Evolutionary conservation across 805 yeast genomes (phyloP), one percentile per base, ranked within the genome.

Genomic region (Pichia sporocuriosa): DNA sequence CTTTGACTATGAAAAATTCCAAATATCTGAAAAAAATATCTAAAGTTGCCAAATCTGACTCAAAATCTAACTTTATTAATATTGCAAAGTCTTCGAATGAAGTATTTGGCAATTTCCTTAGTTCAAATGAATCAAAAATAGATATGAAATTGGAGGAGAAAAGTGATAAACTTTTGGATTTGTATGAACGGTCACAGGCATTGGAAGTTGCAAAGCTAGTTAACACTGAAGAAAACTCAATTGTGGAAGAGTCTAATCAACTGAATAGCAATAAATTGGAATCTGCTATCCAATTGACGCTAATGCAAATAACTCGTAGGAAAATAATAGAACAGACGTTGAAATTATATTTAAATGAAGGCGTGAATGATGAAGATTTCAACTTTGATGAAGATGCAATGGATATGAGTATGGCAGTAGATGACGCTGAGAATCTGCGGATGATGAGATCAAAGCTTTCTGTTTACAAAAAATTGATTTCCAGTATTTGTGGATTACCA

Each of bases 401-500:
- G 41, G 45, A 30, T n/a, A 39, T 37, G 38, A 28, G 26, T 23
- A 32, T 31, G 5, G n/a, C 15, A 10, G 16, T 20, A 5, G 23
- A 26, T 13, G 32, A 33, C 24, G 24, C 26, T 9, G 42, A 41
- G 7, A 25, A 25, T 33, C 37, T 35, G 6, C 46, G 36, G 17
- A 43, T 37, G 35, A 44, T 54, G 13, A 55, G 53, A 23, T 58
- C 58, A 53, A 87, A 86, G 57, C 83, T 61, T 23, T 49, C 49
- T 29, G 46, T 59, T 15, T 59, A 90, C 66, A 72, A 95, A 48
- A 78, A 79, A 54, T 68, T 90, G 46, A 80, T 93, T 32, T 75
- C 90, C 20, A 65, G 79, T 35, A 75, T 86, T 36, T 84, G 94
- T 57, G 95, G 86, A 2, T 70, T 87, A 41, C 76, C 79, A 37